Conservation (phyloP, 441 rosid genomes). For the Cnidoscolus chayamansa region DNA sequence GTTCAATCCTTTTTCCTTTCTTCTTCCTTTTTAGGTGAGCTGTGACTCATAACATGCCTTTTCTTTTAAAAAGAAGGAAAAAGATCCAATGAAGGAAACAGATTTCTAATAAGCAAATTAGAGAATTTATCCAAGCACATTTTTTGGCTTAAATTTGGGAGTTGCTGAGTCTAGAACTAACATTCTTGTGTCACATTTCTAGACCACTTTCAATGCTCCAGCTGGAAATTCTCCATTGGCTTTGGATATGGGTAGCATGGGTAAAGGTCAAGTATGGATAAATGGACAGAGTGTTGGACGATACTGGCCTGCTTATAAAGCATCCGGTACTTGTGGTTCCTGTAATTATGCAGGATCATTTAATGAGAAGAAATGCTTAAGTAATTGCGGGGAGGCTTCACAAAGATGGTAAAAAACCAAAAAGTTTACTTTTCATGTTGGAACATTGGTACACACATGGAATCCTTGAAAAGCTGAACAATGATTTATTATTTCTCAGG, state of each 20-base stretch:
- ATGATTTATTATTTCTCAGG: conserved; percentile 38
- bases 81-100: neutral
- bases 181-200: conserved; percentile 28
- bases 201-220: conserved; percentile 91
- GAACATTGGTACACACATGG: neutral
- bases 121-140: neutral
- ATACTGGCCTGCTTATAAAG: conserved; percentile 93
- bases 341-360: conserved; percentile 75
- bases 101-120: neutral
- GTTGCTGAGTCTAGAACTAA: conserved; percentile 16
- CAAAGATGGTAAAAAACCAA: conserved; percentile 68
- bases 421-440: neutral
- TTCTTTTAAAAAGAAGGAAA: neutral
- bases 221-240: conserved; percentile 83
- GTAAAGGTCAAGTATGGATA: conserved; percentile 96
- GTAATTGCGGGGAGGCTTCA: conserved; percentile 90
- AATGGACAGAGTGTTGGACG: conserved; percentile 92
- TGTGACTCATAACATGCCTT: neutral
- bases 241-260: conserved; percentile 91
- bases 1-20: neutral
- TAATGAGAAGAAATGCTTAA: conserved; percentile 69
- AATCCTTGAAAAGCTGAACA: conserved; percentile 7
- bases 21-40: neutral
- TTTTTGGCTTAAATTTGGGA: neutral
- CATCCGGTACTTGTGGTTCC: conserved; percentile 62